Conservation (phyloP, 192 early-diverging fungal genomes). For the Dispira simplex region DNA sequence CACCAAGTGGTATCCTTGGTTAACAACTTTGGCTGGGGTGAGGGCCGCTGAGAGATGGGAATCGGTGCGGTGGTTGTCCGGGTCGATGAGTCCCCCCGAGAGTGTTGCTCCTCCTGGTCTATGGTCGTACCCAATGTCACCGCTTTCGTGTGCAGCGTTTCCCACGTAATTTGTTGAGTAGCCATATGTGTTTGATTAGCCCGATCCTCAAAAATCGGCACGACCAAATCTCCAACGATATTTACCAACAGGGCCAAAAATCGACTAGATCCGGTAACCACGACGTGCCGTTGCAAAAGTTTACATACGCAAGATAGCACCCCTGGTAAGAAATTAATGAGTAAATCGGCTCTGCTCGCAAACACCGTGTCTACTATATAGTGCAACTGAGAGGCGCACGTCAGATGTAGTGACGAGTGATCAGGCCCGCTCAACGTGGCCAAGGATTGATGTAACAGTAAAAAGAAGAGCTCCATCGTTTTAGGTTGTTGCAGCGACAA, state of each 20-base stretch:
- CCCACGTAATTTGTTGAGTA: not conserved
- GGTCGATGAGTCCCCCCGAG: not conserved
- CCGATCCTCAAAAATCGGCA: not conserved
- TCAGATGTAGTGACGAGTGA: not conserved
- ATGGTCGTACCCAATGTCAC: not conserved
- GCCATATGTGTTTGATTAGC: not conserved
- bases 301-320: not conserved
- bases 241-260: not conserved
- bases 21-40: not conserved
- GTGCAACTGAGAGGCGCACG: not conserved
- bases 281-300: not conserved
- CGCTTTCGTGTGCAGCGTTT: not conserved
- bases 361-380: not conserved
- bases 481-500: not conserved
- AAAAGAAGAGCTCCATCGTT: slow-evolving; percentile 1
- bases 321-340: slow-evolving; percentile 4
- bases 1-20: not conserved
- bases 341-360: not conserved
- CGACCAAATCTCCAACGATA: not conserved
- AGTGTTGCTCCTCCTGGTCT: not conserved
- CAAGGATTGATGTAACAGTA: not conserved
- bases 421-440: not conserved
- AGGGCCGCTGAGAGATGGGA: not conserved
- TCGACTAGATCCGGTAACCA: not conserved
- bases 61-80: not conserved